Evolutionary conservation across 2,329 filamentous ascomycete species (phyloP).

Genomic region (Talaromyces sp.): DNA sequence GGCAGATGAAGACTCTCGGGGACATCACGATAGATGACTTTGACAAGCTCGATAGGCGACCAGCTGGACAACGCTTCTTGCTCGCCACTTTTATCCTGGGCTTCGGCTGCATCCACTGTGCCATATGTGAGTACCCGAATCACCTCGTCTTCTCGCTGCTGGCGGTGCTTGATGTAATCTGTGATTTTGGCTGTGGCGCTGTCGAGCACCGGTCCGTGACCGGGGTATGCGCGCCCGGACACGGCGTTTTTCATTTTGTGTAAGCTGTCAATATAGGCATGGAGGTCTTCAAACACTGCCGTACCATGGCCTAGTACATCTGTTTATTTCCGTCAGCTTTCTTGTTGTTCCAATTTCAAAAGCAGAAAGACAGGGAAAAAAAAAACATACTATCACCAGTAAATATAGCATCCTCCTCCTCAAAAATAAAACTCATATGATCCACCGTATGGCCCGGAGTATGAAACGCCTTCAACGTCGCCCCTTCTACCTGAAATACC

Average conservation of each 20-base stretch:
- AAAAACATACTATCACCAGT: constrained; percentile 64
- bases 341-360: too few species aligned
- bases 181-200: constrained; percentile 65
- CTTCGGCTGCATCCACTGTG: constrained; percentile 22
- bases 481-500: constrained; percentile 46
- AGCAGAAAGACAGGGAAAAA: not conserved
- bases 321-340: constrained; percentile 11
- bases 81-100: constrained; percentile 31
- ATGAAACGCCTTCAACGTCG: constrained; percentile 60
- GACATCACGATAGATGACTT: constrained; percentile 75
- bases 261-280: constrained; percentile 62
- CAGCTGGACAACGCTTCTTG: constrained; percentile 39
- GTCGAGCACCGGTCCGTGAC: constrained; percentile 74
- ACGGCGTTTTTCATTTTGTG: constrained; percentile 59
- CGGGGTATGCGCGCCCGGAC: constrained; percentile 70
- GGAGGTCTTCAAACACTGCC: constrained; percentile 74
- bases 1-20: constrained; percentile 68
- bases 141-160: constrained; percentile 73
- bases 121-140: constrained; percentile 54
- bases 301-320: constrained; percentile 81
- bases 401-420: constrained; percentile 76
- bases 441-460: constrained; percentile 74
- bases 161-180: constrained; percentile 79
- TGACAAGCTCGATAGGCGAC: constrained; percentile 78
- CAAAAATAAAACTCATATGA: constrained; percentile 71